A percentile compares a stretch with the other conserved stretches of the same genome.
Evolutionary conservation across 768 basidiomycete genomes (phyloP).

Genomic region (Lentinula boryana): DNA sequence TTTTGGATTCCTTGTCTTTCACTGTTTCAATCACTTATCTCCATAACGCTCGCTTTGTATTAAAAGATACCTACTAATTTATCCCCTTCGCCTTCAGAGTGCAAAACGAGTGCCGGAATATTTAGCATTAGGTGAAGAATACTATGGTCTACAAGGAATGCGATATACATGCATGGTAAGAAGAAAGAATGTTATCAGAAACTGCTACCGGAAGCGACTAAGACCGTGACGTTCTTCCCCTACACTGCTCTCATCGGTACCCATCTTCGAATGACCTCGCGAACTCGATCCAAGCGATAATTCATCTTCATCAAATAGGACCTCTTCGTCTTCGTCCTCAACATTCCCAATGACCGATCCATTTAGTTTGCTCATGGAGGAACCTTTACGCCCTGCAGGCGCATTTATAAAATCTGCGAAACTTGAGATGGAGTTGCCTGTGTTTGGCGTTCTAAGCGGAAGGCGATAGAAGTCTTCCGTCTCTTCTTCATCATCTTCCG

Average conservation of each 20-base stretch:
- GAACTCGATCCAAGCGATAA: constrained; percentile 33
- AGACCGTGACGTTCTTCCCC: constrained; percentile 36
- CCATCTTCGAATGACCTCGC: constrained; percentile 34
- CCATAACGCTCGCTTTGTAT: neutral
- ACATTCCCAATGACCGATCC: constrained; percentile 19
- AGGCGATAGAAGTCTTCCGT: constrained; percentile 65
- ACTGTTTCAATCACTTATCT: neutral
- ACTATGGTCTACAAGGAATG: constrained; percentile 4
- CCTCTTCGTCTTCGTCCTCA: constrained; percentile 41
- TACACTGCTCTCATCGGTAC: constrained; percentile 35
- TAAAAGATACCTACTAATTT: neutral
- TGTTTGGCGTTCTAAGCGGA: constrained; percentile 43
- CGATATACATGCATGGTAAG: neutral
- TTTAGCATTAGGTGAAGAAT: neutral
- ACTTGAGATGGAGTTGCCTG: constrained; percentile 41
- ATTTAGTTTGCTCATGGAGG: neutral
- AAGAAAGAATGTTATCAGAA: neutral
- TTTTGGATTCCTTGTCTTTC: neutral
- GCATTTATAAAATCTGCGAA: constrained; percentile 63
- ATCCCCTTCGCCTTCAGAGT: neutral
- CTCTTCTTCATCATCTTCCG: constrained; percentile 57
- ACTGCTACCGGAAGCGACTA: neutral
- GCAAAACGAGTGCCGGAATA: neutral
- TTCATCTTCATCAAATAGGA: constrained; percentile 62
- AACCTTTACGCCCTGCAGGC: constrained; percentile 25